phyloP scores from a whole-genome alignment of 768 basidiomycete genomes.

The Tulasnella sp. region DNA sequence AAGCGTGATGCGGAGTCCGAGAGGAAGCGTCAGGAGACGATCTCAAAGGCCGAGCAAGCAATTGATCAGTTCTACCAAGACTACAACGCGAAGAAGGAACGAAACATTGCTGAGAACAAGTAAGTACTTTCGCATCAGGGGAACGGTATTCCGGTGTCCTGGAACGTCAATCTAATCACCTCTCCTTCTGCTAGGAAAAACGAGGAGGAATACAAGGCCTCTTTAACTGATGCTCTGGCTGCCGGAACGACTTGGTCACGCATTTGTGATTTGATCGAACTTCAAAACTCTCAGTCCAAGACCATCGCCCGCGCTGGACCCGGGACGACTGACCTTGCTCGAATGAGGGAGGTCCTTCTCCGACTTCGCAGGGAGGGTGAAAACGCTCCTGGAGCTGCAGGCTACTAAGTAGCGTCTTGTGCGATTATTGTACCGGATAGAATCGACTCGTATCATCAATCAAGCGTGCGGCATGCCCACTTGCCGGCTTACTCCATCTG shows the following conservation, averaged over 20 bases:
- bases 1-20: slow-evolving; percentile 72
- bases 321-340: slow-evolving; percentile 76
- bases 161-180: background rate
- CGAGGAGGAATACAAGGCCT: slow-evolving; percentile 67
- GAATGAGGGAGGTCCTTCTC: slow-evolving; percentile 89
- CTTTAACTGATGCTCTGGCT: slow-evolving; percentile 64
- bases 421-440: background rate
- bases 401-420: slow-evolving; percentile 45
- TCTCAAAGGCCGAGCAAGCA: slow-evolving; percentile 68
- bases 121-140: slow-evolving; percentile 29
- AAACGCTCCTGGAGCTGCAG: slow-evolving; percentile 82
- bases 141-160: background rate
- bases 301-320: slow-evolving; percentile 78
- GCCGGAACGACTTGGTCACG: slow-evolving; percentile 94
- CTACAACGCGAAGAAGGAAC: slow-evolving; percentile 80
- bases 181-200: slow-evolving; percentile 49
- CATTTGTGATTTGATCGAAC: slow-evolving; percentile 71
- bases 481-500: background rate
- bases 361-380: slow-evolving; percentile 84
- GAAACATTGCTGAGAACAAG: slow-evolving; percentile 93
- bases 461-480: background rate
- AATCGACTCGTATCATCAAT: background rate
- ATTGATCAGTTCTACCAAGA: slow-evolving; percentile 88
- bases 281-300: slow-evolving; percentile 97
- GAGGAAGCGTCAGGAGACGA: slow-evolving; percentile 66